Evolutionary conservation across 495 filamentous ascomycete genomes (phyloP).

Genomic region (Penicillium roqueforti): DNA sequence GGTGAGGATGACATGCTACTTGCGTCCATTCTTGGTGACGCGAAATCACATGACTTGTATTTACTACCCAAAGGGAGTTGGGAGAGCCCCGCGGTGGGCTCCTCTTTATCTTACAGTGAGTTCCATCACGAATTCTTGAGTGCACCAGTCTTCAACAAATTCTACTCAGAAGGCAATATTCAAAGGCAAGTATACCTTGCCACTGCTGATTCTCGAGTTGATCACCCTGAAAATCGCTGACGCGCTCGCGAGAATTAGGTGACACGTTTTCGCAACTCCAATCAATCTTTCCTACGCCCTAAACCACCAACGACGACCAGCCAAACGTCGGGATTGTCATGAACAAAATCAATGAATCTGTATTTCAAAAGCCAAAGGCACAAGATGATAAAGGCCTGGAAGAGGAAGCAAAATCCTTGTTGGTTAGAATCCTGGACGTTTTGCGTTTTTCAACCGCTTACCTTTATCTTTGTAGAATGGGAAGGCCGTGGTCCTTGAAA

Average conservation of each 20-base stretch:
- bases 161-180: too few relatives aligned
- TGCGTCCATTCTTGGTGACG: neutral
- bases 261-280: too few relatives aligned
- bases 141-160: too few relatives aligned
- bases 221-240: too few relatives aligned
- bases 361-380: neutral
- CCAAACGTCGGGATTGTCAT: neutral
- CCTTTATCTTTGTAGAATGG: neutral
- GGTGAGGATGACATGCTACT: too few relatives aligned
- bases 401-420: neutral
- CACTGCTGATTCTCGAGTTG: too few relatives aligned
- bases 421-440: neutral
- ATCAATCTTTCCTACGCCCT: too few relatives aligned
- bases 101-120: neutral
- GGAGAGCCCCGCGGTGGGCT: neutral
- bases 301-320: neutral
- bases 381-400: neutral
- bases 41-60: neutral
- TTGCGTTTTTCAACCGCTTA: neutral
- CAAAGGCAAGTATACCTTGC: too few relatives aligned
- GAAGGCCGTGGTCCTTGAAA: neutral
- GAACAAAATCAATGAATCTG: neutral
- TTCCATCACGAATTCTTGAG: too few relatives aligned
- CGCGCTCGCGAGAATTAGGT: too few relatives aligned
- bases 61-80: neutral